Evolutionary conservation across 139 green algal species (phyloP), one percentile per base, ranked within the genome.

Genomic region (Zygnema cylindricum): DNA sequence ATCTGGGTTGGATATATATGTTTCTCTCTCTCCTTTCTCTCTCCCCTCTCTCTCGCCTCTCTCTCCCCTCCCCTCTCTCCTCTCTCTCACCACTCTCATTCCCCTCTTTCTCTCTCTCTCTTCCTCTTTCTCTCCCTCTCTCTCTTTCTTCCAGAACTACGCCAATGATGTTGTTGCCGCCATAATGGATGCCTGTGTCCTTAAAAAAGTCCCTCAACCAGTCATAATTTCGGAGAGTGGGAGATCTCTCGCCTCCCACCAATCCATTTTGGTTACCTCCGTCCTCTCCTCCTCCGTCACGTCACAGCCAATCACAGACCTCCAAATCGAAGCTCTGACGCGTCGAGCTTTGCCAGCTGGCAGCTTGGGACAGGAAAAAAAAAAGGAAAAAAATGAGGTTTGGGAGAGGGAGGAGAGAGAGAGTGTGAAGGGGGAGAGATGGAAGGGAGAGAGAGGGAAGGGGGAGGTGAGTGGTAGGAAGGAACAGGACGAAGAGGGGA

Each of bases 201-300:
- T 94, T 84, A 90, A 87, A 25, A 73, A 81, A 57, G 92, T 95
- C 39, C 22, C 38, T 1, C 54, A 88, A 1, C 94, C 94, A 36
- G 89, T 82, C 54, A 93, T 96, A 69, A 69, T 94, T 33, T 93
- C 57, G 23, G 94, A 96, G 82, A 94, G 89, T 63, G 94, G 94
- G 21, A 81, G 94, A 1, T 91, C 93, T 2, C 89, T 96, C 54
- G 94, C 90, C 43, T 94, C 89, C 30, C 94, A 96, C 92, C 90
- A 94, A 42, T 90, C 93, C 1, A 88, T 96, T 41, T 81, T 96
- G n/a, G 90, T 96, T 0, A 96, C 96, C 77, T 92, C 96, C 39
- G 94, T 95, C 33, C 69, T 95, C n/a, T 86, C 40, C 81, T 55
- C 33, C 49, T 73, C 32, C 71, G 7, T 11, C 16, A 7, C 36